A percentile compares a stretch with the other conserved stretches of the same genome.
These are phyloP conservation scores for Coemansia furcata DNA, from an alignment of 192 early-diverging fungal genomes.

Conservation along the genomic window DNA sequence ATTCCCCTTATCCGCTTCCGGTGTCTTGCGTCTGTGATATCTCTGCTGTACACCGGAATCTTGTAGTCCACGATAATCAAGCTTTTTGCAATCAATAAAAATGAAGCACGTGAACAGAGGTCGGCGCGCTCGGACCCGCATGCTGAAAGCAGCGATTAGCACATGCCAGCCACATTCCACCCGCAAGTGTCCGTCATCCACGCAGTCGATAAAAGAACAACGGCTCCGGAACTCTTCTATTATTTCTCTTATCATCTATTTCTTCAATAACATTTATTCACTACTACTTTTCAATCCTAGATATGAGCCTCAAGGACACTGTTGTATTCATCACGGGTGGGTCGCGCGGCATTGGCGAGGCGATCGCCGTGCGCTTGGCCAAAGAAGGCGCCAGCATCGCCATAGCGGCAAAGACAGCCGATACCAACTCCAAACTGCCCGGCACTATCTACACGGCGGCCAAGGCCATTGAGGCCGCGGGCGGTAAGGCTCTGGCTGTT, in stretches of 20 bases:
- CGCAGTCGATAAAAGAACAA: background rate
- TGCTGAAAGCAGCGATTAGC: background rate
- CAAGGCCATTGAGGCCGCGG: conserved; percentile 68
- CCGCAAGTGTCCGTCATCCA: background rate
- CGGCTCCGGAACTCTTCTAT: background rate
- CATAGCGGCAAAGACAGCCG: conserved; percentile 77
- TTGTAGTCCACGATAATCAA: background rate
- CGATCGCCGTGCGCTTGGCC: conserved; percentile 67
- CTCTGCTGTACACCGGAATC: background rate
- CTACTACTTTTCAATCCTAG: background rate
- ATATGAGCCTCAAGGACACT: conserved; percentile 53
- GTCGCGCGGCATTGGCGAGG: conserved; percentile 77
- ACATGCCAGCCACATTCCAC: background rate
- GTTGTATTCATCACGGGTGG: conserved; percentile 61
- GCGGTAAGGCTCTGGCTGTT: conserved; percentile 73
- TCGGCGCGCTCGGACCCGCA: conserved; percentile 4
- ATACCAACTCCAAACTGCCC: conserved; percentile 68
- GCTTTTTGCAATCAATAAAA: background rate
- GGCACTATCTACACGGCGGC: conserved; percentile 83
- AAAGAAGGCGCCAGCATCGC: conserved; percentile 68
- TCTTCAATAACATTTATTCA: background rate
- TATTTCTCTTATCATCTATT: background rate
- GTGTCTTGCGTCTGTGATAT: background rate
- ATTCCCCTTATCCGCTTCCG: background rate
- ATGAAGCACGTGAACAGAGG: background rate